Conservation (phyloP, 2,329 filamentous ascomycete species). For the Beauveria rudraprayagi region DNA sequence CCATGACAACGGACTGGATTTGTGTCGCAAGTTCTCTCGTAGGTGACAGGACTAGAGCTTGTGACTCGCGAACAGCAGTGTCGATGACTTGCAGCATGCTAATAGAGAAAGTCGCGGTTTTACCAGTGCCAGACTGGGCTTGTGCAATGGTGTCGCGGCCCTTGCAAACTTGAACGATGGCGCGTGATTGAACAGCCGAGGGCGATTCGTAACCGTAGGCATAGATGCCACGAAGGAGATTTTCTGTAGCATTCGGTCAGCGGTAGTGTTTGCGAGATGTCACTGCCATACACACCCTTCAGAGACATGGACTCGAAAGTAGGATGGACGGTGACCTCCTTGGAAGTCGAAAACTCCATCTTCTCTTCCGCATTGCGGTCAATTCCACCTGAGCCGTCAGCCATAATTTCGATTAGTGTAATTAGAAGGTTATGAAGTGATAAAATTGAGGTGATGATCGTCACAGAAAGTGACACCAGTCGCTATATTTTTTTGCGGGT, state of each 20-base stretch:
- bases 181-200: conserved; percentile 93
- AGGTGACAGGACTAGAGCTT: conserved; percentile 90
- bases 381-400: conserved; percentile 66
- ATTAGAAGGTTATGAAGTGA: neutral
- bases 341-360: conserved; percentile 97
- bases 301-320: conserved; percentile 95
- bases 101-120: conserved; percentile 94
- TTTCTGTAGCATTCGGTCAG: conserved; percentile 47
- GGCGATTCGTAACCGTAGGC: conserved; percentile 98
- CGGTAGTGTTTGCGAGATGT: neutral
- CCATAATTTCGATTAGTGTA: conserved; percentile 54
- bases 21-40: conserved; percentile 96
- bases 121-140: conserved; percentile 93
- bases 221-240: conserved; percentile 92
- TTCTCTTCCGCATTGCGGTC: conserved; percentile 91
- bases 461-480: neutral
- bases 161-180: conserved; percentile 98
- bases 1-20: conserved; percentile 97
- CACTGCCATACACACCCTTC: conserved; percentile 50
- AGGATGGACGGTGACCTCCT: conserved; percentile 91
- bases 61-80: conserved; percentile 83
- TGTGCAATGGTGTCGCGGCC: conserved; percentile 98
- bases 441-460: too few species aligned
- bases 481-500: conserved; percentile 11
- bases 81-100: conserved; percentile 95